Percentiles rank a stretch among this genome's conserved stretches.
phyloP scores from a whole-genome alignment of 257 asterid genomes.

The Solanum clarkiae region DNA sequence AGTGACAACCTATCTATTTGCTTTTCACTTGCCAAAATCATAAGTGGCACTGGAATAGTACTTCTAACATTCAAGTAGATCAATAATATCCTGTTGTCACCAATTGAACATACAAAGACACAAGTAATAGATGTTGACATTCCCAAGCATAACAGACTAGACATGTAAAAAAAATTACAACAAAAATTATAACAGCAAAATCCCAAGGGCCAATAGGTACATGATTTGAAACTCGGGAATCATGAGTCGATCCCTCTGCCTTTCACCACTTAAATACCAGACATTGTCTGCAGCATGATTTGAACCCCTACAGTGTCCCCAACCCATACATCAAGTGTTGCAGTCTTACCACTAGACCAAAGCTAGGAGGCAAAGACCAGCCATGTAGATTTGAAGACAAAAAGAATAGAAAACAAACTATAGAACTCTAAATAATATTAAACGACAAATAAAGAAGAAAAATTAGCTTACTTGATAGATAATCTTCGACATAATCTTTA shows the following conservation, averaged over 20 bases:
- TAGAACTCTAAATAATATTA: background rate
- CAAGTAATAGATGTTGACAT: background rate
- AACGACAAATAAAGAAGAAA: background rate
- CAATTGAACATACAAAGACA: background rate
- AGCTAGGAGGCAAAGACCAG: background rate
- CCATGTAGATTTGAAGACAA: background rate
- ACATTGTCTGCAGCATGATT: background rate
- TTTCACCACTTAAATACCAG: background rate
- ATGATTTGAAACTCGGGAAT: background rate
- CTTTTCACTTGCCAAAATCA: background rate
- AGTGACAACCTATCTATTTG: background rate
- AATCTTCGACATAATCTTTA: conserved; percentile 55
- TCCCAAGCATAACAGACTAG: background rate
- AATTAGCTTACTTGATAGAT: conserved; percentile 46
- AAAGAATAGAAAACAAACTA: background rate
- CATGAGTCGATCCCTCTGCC: background rate
- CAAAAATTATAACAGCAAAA: background rate
- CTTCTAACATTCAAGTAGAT: background rate
- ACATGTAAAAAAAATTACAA: background rate
- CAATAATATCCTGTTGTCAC: background rate
- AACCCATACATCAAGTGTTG: background rate
- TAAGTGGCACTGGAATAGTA: background rate
- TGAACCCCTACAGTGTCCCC: background rate
- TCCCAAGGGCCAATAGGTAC: background rate
- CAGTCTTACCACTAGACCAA: background rate